Percentiles rank a stretch among this genome's conserved stretches.
These are phyloP conservation scores for Speleostelium caveatum DNA, from an alignment of 78 protist genomes.

Conservation along the genomic window DNA sequence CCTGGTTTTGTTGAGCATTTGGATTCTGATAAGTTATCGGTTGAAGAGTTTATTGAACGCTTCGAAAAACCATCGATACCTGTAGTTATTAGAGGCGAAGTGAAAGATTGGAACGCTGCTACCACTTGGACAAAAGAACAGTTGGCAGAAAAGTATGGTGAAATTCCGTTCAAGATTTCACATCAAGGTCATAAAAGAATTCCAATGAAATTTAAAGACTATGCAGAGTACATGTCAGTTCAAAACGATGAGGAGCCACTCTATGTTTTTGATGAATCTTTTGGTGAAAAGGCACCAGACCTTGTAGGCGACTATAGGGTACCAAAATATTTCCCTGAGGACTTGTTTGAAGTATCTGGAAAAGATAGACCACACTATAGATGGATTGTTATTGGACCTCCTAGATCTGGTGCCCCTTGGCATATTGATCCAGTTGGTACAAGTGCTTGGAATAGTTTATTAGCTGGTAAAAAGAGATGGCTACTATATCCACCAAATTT, in stretches of 20 bases:
- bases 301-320: conserved; percentile 27
- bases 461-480: conserved; percentile 78
- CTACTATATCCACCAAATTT: conserved; percentile 75
- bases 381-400: conserved; percentile 83
- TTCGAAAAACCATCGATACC: conserved; percentile 45
- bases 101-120: not conserved
- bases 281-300: conserved; percentile 70
- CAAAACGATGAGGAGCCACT: conserved; percentile 81
- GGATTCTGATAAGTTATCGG: conserved; percentile 4
- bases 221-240: conserved; percentile 24
- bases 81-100: conserved; percentile 11
- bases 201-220: conserved; percentile 64
- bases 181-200: conserved; percentile 49
- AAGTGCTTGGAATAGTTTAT: conserved; percentile 72
- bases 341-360: conserved; percentile 24
- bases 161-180: conserved; percentile 38
- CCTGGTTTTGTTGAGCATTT: conserved; percentile 1
- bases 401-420: conserved; percentile 78
- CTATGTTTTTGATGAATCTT: conserved; percentile 77
- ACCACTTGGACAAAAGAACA: conserved; percentile 32
- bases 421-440: conserved; percentile 84
- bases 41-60: conserved; percentile 19
- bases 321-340: conserved; percentile 77
- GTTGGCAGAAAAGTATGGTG: conserved; percentile 54
- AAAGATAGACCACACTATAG: conserved; percentile 69